phyloP scores from a whole-genome alignment of 805 yeast genomes.

The Wickerhamiella azyma region DNA sequence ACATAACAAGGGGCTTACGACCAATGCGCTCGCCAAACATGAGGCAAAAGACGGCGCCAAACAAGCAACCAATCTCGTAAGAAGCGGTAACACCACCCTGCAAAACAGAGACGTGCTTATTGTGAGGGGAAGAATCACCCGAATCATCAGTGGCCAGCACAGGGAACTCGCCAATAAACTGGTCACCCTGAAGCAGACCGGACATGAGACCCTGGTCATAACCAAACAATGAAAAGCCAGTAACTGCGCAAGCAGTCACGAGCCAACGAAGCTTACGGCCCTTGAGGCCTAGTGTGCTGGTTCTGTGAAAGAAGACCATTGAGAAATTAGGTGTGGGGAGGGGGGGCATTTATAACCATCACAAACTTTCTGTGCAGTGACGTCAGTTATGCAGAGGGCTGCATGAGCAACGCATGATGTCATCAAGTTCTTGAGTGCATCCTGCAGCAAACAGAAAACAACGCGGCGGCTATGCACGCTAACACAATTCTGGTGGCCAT shows the following conservation, averaged over 20 bases:
- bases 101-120: constrained; percentile 38
- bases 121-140: constrained; percentile 14
- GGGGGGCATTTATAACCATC: neutral
- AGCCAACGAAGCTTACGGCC: constrained; percentile 40
- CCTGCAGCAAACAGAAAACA: neutral
- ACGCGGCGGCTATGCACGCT: neutral
- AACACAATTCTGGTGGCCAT: too few relatives aligned
- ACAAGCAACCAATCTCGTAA: constrained; percentile 64
- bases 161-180: constrained; percentile 42
- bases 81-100: constrained; percentile 48
- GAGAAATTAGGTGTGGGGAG: neutral
- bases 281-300: constrained; percentile 41
- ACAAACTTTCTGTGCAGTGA: neutral
- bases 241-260: constrained; percentile 45
- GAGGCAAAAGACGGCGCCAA: constrained; percentile 54
- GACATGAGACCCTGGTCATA: constrained; percentile 25
- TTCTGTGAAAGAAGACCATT: constrained; percentile 14
- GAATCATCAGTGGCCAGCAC: constrained; percentile 8
- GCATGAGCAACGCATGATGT: neutral
- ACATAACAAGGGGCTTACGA: constrained; percentile 47
- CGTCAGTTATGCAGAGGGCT: neutral
- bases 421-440: neutral
- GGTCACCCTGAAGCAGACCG: constrained; percentile 35
- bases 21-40: constrained; percentile 49
- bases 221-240: constrained; percentile 40